A percentile compares a stretch with the other conserved stretches of the same genome.
phyloP scores from a whole-genome alignment of 2,329 filamentous ascomycete species.

The Passalora sequoiae region DNA sequence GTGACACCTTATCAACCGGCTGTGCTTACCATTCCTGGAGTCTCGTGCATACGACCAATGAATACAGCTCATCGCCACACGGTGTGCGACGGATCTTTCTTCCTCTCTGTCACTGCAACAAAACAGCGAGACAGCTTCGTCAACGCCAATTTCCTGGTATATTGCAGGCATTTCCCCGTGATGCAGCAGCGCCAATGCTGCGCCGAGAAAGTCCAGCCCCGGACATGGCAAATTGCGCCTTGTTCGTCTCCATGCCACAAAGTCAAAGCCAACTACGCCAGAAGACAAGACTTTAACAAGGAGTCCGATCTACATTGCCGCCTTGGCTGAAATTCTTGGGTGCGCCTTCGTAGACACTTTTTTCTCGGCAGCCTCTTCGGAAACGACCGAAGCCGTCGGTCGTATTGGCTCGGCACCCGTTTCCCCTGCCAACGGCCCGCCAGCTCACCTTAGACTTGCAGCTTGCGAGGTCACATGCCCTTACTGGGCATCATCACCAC shows the following conservation, averaged over 20 bases:
- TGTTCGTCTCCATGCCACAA: neutral
- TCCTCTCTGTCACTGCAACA: neutral
- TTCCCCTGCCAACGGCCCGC: neutral
- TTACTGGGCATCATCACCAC: constrained; percentile 6
- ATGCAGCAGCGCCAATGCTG: neutral
- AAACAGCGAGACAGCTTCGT: neutral
- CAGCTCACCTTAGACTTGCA: neutral
- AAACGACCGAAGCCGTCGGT: neutral
- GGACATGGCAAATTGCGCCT: neutral
- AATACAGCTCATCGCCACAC: constrained; percentile 1
- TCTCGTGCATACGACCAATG: neutral
- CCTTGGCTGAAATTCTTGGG: constrained; percentile 16
- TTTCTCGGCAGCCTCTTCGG: constrained; percentile 5
- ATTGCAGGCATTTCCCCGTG: neutral
- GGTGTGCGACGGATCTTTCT: neutral
- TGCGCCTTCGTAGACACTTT: constrained; percentile 2
- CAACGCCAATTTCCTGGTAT: neutral
- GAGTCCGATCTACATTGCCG: constrained; percentile 11
- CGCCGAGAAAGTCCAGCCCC: neutral
- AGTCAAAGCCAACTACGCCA: neutral
- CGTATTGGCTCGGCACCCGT: constrained; percentile 3
- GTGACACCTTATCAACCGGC: too few relatives aligned
- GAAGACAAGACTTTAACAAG: constrained; percentile 8
- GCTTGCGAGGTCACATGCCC: constrained; percentile 8
- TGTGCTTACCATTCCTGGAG: neutral